Conservation (phyloP, 305 asterid species). For the Euphrasia arctica region DNA sequence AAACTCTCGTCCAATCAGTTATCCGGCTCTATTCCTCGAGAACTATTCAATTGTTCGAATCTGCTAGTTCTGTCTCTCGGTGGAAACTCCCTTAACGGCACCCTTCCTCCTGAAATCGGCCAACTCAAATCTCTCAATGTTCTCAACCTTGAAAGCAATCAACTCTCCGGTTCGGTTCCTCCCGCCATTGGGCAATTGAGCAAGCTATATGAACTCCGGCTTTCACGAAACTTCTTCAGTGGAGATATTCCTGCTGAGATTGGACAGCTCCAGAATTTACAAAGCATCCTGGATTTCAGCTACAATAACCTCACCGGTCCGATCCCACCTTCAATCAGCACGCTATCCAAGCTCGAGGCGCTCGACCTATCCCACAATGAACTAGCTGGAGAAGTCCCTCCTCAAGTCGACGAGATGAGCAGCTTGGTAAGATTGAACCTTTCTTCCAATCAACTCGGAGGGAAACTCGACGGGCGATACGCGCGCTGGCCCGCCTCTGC, state of each 20-base stretch:
- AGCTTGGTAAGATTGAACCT: slow-evolving; percentile 75
- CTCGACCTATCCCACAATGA: slow-evolving; percentile 82
- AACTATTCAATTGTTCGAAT: slow-evolving; percentile 66
- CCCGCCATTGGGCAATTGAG: slow-evolving; percentile 55
- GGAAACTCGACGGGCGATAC: slow-evolving; percentile 60
- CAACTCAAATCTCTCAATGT: slow-evolving; percentile 65
- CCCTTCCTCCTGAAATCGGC: slow-evolving; percentile 61
- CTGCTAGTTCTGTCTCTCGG: slow-evolving; percentile 56
- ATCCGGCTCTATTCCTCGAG: slow-evolving; percentile 57
- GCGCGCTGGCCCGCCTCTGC: slow-evolving; percentile 72
- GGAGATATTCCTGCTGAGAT: slow-evolving; percentile 73
- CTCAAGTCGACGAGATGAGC: slow-evolving; percentile 65
- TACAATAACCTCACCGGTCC: slow-evolving; percentile 62
- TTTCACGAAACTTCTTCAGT: slow-evolving; percentile 59
- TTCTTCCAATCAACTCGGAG: slow-evolving; percentile 68
- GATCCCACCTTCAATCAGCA: slow-evolving; percentile 59
- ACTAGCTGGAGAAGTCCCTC: slow-evolving; percentile 67
- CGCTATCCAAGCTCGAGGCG: slow-evolving; percentile 71
- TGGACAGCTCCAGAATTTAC: slow-evolving; percentile 73
- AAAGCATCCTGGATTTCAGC: slow-evolving; percentile 75
- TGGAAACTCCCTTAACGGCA: slow-evolving; percentile 62
- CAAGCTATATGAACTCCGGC: slow-evolving; percentile 66
- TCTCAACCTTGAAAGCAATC: slow-evolving; percentile 64
- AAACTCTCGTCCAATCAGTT: slow-evolving; percentile 66
- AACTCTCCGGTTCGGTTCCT: slow-evolving; percentile 66